Base-by-base conservation (phyloP, 805 yeast species). In the Vanderwaltozyma polyspora region DNA sequence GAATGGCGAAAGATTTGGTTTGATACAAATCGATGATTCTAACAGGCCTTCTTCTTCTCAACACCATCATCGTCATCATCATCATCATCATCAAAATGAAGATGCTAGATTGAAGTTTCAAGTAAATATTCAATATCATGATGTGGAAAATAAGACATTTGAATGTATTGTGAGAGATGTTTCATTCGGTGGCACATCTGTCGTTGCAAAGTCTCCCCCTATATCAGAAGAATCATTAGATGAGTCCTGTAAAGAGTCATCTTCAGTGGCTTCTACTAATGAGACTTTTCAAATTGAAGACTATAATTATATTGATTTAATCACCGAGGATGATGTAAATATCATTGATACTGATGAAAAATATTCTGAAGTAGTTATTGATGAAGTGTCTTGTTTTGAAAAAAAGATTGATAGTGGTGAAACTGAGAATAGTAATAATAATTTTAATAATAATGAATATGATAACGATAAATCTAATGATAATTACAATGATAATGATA, bases 1-100 rank as follows among this genome's bases (percentile, higher is more conserved):
- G 35, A 49, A 46, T 31, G 54, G 55, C 4, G 54, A 51, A 27
- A 30, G 45, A 9, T 47, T 51, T 37, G 54, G 52, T 2, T 30
- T 51, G 21, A 34, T 48, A 13, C 4, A 33, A 24, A 27, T 43
- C 19, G 34, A 40, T 16, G 28, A 34, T 15, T 48, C 49, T 3
- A 29, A 41, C 4, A 38, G 39, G 4, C 28, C 36, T 9, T n/a
- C n/a, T n/a, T n/a, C n/a, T n/a, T n/a, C n/a, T n/a, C n/a, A n/a
- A n/a, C n/a, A n/a, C n/a, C n/a, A n/a, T n/a, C n/a, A n/a, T n/a
- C n/a, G n/a, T n/a, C n/a, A n/a, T n/a, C n/a, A n/a, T n/a, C n/a
- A n/a, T n/a, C n/a, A n/a, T n/a, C n/a, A n/a, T n/a, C 41, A 41
- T 17, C 49, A 45, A 27, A 19, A 35, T 12, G 42, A 46, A n/a